Evolutionary conservation across 2,329 filamentous ascomycete species (phyloP).

Genomic region (Helotiales sp.): DNA sequence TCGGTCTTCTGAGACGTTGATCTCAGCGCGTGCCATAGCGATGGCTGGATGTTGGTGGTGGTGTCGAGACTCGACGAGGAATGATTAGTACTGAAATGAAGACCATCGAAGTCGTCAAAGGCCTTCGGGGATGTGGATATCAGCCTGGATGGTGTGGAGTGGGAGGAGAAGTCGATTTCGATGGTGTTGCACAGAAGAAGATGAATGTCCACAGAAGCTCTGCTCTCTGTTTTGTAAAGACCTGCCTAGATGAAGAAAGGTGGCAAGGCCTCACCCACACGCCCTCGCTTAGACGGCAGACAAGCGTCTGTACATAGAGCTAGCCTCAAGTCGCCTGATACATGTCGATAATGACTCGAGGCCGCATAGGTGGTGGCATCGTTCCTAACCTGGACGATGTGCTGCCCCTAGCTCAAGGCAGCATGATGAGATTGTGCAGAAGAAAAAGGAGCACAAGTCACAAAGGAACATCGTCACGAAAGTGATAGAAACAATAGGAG

Average conservation of each 20-base stretch:
- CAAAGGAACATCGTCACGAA: background rate
- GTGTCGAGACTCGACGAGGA: constrained; percentile 84
- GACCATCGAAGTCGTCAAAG: background rate
- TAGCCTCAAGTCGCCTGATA: too few relatives aligned
- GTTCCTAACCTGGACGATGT: too few relatives aligned
- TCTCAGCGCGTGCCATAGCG: background rate
- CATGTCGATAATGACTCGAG: background rate
- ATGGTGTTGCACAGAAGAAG: background rate
- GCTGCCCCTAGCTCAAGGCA: too few relatives aligned
- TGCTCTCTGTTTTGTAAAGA: background rate
- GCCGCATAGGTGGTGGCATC: too few relatives aligned
- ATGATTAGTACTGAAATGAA: constrained; percentile 56
- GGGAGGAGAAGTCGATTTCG: background rate
- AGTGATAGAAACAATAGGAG: background rate
- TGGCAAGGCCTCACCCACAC: background rate
- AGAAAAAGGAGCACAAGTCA: background rate
- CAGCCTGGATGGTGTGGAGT: background rate
- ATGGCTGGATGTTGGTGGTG: background rate
- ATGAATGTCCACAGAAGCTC: background rate
- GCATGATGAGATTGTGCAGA: too few relatives aligned
- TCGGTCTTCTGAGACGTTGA: background rate
- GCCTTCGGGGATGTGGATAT: too few relatives aligned
- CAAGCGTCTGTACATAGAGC: background rate
- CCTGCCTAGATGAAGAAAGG: background rate
- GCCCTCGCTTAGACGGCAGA: background rate